A percentile compares a stretch with the other conserved stretches of the same genome.
These are phyloP conservation scores for Syzygium syzygioides DNA, from an alignment of 441 rosid species.

Conservation along the genomic window DNA sequence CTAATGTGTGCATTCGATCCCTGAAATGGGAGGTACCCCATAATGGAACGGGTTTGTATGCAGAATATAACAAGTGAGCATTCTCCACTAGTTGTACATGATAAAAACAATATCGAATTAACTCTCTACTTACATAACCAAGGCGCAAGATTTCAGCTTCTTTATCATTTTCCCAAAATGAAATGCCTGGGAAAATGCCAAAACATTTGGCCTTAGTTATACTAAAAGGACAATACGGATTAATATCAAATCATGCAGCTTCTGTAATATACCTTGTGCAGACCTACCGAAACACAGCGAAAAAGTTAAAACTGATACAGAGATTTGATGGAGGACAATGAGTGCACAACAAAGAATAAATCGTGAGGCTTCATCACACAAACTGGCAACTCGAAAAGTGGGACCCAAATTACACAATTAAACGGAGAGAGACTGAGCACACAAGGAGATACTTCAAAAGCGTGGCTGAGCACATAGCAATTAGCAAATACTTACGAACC, in stretches of 20 bases:
- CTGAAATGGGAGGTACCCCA: no score
- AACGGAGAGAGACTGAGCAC: neutral
- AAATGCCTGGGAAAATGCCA: conserved; percentile 45
- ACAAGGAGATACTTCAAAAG: no score
- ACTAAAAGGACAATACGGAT: neutral
- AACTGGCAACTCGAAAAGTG: neutral
- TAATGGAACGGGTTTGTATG: no score
- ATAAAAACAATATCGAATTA: neutral
- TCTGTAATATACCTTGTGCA: neutral
- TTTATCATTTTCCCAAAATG: conserved; percentile 62
- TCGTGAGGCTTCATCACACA: neutral
- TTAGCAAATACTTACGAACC: neutral
- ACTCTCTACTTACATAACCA: neutral
- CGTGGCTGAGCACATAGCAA: neutral
- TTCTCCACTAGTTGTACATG: no score
- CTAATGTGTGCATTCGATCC: no score
- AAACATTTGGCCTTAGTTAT: neutral
- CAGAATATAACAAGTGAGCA: no score
- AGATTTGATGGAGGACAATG: neutral
- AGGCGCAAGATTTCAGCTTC: conserved; percentile 75
- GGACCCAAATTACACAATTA: no score
- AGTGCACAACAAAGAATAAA: neutral
- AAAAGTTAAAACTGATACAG: neutral
- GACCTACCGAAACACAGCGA: neutral
- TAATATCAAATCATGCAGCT: neutral